A percentile compares a stretch with the other conserved stretches of the same genome.
Conservation (phyloP, 176 grass and related monocot genomes). For the Saccharum spontaneum region DNA sequence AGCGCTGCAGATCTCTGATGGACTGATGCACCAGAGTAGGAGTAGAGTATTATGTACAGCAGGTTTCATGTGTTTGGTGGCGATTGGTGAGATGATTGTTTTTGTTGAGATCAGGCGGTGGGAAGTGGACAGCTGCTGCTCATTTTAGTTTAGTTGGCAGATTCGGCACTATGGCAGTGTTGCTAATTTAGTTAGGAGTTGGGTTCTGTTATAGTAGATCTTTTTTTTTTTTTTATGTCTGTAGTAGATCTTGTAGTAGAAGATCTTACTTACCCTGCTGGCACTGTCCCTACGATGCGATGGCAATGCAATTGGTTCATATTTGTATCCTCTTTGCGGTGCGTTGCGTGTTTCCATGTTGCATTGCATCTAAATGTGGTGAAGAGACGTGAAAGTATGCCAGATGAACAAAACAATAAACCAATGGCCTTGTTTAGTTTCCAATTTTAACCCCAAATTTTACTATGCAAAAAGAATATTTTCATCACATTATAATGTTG, state of each 20-base stretch:
- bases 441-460: too few species aligned
- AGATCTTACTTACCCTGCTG: conserved; percentile 38
- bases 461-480: too few species aligned
- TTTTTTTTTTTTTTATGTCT: too few species aligned
- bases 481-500: too few species aligned
- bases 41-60: conserved; percentile 30
- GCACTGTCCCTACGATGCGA: background rate
- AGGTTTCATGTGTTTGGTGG: conserved; percentile 25
- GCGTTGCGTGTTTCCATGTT: background rate
- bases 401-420: too few species aligned
- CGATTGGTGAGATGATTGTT: background rate
- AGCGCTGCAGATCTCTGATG: background rate
- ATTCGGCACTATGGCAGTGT: background rate
- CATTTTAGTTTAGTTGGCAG: conserved; percentile 14
- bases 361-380: too few species aligned
- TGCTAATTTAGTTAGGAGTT: conserved; percentile 19
- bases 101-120: background rate
- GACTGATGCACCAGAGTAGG: background rate
- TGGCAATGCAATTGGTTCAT: background rate
- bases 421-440: too few species aligned
- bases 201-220: too few species aligned
- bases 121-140: conserved; percentile 10
- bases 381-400: too few species aligned
- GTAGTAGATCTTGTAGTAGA: background rate
- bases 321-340: background rate